These are phyloP conservation scores for Macrophomina tecta DNA, from an alignment of 2,329 filamentous ascomycete species.

Conservation along the genomic window DNA sequence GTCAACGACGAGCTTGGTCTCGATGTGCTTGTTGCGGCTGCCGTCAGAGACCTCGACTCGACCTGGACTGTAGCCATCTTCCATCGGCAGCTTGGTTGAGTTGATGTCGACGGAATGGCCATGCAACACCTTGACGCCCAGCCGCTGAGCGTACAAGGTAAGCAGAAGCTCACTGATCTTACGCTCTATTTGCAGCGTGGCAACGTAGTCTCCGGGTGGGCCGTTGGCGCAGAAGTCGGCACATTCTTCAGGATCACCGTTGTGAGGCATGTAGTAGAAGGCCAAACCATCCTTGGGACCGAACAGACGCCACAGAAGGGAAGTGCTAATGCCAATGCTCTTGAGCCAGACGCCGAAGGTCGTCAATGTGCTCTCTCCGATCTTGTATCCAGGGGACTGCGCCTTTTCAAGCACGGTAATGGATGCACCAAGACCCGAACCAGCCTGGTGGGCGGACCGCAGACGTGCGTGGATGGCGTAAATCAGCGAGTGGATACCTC, in stretches of 20 bases:
- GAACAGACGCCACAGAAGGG: constrained; percentile 10
- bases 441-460: background rate
- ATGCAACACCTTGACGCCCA: constrained; percentile 4
- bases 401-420: constrained; percentile 11
- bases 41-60: background rate
- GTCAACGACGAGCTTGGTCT: constrained; percentile 1
- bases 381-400: constrained; percentile 16
- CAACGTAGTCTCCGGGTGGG: background rate
- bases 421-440: background rate
- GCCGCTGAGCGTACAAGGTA: background rate
- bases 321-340: constrained; percentile 1
- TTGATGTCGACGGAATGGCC: constrained; percentile 3
- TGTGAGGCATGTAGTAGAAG: constrained; percentile 18
- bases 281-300: constrained; percentile 10
- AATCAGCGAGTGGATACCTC: constrained; percentile 33
- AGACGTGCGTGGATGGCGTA: constrained; percentile 14
- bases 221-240: constrained; percentile 10
- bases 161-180: constrained; percentile 3
- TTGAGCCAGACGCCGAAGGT: constrained; percentile 19
- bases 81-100: background rate
- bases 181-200: constrained; percentile 2
- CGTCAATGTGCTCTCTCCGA: constrained; percentile 17
- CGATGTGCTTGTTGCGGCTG: background rate
- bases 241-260: background rate
- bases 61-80: background rate